phyloP scores from a whole-genome alignment of 2,329 filamentous ascomycete species.

The Neofusicoccum laricinum region DNA sequence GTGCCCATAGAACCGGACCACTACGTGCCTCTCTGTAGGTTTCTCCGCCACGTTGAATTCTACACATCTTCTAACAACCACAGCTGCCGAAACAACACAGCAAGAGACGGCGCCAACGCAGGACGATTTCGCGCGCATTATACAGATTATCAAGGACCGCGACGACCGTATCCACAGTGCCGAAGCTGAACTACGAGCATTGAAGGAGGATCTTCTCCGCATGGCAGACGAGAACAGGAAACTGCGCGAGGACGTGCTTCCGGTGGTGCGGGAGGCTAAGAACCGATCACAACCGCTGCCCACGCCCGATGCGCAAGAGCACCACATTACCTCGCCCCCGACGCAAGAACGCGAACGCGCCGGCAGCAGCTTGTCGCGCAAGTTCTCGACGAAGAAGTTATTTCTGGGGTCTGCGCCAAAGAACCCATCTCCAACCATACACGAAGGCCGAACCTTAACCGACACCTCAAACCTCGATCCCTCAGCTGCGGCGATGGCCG shows the following conservation, averaged over 20 bases:
- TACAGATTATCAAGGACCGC: conserved; percentile 82
- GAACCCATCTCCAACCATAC: conserved; percentile 51
- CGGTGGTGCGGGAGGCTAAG: conserved; percentile 85
- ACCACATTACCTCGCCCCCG: conserved; percentile 35
- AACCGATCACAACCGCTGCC: conserved; percentile 88
- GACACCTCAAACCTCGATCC: conserved; percentile 46
- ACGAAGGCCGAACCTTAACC: conserved; percentile 40
- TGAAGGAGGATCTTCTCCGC: conserved; percentile 54
- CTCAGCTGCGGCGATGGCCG: conserved; percentile 50
- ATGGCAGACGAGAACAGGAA: conserved; percentile 78
- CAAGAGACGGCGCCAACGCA: conserved; percentile 85
- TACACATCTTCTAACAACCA: background rate
- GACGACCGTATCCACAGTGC: conserved; percentile 85
- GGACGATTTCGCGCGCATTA: conserved; percentile 87
- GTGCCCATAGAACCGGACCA: conserved; percentile 88
- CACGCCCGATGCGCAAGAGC: conserved; percentile 38
- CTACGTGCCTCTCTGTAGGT: conserved; percentile 82
- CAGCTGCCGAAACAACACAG: conserved; percentile 84
- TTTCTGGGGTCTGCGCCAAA: conserved; percentile 49
- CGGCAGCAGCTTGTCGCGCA: conserved; percentile 49
- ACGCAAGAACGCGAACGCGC: conserved; percentile 35
- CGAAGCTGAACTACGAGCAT: conserved; percentile 76
- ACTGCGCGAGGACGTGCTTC: conserved; percentile 85
- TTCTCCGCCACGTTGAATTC: background rate
- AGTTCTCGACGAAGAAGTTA: conserved; percentile 53